phyloP scores from a whole-genome alignment of 2,329 filamentous ascomycete genomes.

The Chaetothyriales sp. region DNA sequence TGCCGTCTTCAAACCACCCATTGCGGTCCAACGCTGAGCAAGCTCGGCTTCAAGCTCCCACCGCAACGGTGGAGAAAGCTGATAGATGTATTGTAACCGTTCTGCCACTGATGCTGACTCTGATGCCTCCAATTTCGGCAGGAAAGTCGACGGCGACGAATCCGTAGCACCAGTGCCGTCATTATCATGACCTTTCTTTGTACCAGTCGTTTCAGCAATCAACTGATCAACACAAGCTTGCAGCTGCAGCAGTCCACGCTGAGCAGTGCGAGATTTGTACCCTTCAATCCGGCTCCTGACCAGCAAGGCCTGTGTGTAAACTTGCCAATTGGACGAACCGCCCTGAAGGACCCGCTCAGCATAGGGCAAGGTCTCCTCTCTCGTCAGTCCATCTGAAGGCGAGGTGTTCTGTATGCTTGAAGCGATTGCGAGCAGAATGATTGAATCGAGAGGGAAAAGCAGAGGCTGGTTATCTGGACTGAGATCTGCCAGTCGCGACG shows the following conservation, averaged over 20 bases:
- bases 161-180: conserved; percentile 14
- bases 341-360: conserved; percentile 75
- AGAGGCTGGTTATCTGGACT: conserved; percentile 69
- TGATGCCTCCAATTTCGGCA: conserved; percentile 56
- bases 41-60: conserved; percentile 94
- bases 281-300: conserved; percentile 82
- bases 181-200: conserved; percentile 22
- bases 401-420: conserved; percentile 85
- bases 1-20: conserved; percentile 77
- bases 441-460: conserved; percentile 69
- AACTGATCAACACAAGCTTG: conserved; percentile 94
- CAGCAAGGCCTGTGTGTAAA: conserved; percentile 85
- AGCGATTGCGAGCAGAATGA: conserved; percentile 62
- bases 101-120: conserved; percentile 67
- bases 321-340: conserved; percentile 90
- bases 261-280: conserved; percentile 71
- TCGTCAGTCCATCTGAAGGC: conserved; percentile 66
- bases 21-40: conserved; percentile 76
- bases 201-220: conserved; percentile 59
- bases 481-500: conserved; percentile 46
- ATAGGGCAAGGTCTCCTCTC: conserved; percentile 88
- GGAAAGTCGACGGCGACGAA: conserved; percentile 51
- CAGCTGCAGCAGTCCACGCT: conserved; percentile 78
- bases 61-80: conserved; percentile 65
- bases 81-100: conserved; percentile 69